These are phyloP conservation scores for Leishmania tropica DNA, from an alignment of 208 protist genomes.

Conservation along the genomic window DNA sequence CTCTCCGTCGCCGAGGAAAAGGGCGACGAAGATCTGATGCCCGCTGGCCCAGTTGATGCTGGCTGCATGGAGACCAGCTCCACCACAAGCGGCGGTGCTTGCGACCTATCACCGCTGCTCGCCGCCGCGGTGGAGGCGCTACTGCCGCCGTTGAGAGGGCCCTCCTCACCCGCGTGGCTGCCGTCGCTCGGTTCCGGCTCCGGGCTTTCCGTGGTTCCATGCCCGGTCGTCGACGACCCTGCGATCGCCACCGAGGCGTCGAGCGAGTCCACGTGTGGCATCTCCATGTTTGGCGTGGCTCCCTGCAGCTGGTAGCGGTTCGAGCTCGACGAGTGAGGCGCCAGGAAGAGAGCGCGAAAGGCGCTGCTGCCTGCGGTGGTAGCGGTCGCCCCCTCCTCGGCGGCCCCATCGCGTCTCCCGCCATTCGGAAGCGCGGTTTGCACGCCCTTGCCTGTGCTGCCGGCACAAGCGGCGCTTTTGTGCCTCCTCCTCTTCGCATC, in stretches of 20 bases:
- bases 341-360: conserved; percentile 8
- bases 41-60: not conserved
- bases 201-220: not conserved
- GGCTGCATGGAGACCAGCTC: conserved; percentile 14
- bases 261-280: conserved; percentile 1
- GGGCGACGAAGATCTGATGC: not conserved
- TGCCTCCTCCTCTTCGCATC: not conserved
- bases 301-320: not conserved
- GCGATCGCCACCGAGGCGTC: not conserved
- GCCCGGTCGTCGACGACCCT: not conserved
- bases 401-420: not conserved
- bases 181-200: not conserved
- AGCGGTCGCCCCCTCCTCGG: not conserved
- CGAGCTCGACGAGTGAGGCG: not conserved
- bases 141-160: not conserved
- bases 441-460: not conserved
- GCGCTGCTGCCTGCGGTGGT: not conserved
- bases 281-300: not conserved
- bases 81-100: not conserved
- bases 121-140: too few relatives aligned
- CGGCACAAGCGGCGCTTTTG: not conserved
- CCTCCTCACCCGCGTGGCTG: not conserved
- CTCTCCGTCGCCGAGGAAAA: not conserved
- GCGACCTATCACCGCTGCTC: not conserved
- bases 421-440: too few relatives aligned